Base-by-base conservation (phyloP, 2,329 filamentous ascomycete species). In the Fusarium piperis region DNA sequence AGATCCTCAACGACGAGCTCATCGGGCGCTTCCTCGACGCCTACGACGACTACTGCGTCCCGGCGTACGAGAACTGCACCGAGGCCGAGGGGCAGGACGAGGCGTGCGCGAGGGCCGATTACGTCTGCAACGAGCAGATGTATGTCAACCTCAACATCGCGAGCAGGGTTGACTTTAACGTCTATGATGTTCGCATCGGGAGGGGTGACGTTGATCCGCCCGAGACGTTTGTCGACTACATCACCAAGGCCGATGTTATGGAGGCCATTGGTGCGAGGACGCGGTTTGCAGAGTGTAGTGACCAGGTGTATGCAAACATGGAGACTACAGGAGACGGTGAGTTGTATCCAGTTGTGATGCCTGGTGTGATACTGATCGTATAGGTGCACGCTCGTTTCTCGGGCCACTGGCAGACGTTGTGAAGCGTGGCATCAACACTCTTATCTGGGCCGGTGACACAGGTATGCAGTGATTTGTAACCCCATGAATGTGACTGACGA, bases 391-490 rank as follows among this genome's bases (percentile, higher is more conserved):
- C 16, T 85, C 84, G 26, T 85, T 86, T 72, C 77, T 87, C 15
- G 70, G 79, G 3, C 79, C 79, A 1, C 78, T 88, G 11, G 82
- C 83, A 1, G 75, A 79, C 2, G 82, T 89, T 3, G 82, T 88
- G 18, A 78, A 84, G 67, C 82, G 82, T 9, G 85, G 85, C 3
- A 82, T 89, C 33, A 81, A 80, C 23, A 84, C 86, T 1, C 73
- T 89, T 3, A 78, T 89, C 46, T 89, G 86, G 86, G 86, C 87
- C 0, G 87, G 87, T 35, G 88, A 89, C 61, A 83, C 87, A 3
- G 80, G 80, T 80, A 64, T 71, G 75, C 71, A 13, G 4, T 23
- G 38, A 9, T 13, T 18, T 41, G 35, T 41, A 28, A 4, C 8
- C 26, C 5, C 8, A 28, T 28, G 39, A 35, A 26, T 57, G 16